Evolutionary conservation across 345 rosid species (phyloP).

Genomic region (Carallia pectinifolia): DNA sequence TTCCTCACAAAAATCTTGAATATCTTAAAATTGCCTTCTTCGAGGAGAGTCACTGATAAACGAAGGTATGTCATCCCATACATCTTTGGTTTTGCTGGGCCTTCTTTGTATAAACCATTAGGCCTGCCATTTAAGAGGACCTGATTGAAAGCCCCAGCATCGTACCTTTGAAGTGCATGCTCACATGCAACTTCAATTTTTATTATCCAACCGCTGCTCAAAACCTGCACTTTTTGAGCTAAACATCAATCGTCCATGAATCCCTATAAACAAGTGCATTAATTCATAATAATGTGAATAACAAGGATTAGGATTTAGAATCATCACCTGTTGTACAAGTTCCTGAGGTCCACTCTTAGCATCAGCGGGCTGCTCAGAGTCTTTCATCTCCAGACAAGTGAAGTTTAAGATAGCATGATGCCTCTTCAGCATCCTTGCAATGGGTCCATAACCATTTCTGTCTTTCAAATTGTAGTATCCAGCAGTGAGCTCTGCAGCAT

Average conservation of each 20-base stretch:
- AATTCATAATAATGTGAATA: neutral
- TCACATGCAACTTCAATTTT: slow-evolving; percentile 78
- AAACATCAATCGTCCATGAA: slow-evolving; percentile 5
- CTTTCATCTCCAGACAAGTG: slow-evolving; percentile 82
- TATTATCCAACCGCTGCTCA: slow-evolving; percentile 79
- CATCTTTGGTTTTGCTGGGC: slow-evolving; percentile 55
- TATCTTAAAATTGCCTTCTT: slow-evolving; percentile 44
- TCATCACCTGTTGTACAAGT: slow-evolving; percentile 72
- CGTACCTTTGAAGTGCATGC: slow-evolving; percentile 75
- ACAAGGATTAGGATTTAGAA: neutral
- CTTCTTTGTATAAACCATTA: slow-evolving; percentile 56
- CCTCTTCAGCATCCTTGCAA: slow-evolving; percentile 68
- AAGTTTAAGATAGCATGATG: slow-evolving; percentile 67
- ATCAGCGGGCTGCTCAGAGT: slow-evolving; percentile 52
- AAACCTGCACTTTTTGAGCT: slow-evolving; percentile 46
- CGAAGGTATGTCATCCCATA: slow-evolving; percentile 74
- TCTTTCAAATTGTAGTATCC: slow-evolving; percentile 67
- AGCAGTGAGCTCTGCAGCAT: slow-evolving; percentile 86
- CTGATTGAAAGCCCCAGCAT: slow-evolving; percentile 62
- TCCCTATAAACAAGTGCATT: slow-evolving; percentile 1
- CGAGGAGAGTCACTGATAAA: slow-evolving; percentile 46
- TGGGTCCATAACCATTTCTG: slow-evolving; percentile 76
- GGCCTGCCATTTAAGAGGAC: slow-evolving; percentile 80
- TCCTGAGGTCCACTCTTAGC: slow-evolving; percentile 79
- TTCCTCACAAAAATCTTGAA: slow-evolving; percentile 75